Percentiles rank a stretch among this genome's conserved stretches.
Conservation (phyloP, 208 protist genomes). For the Trypanosoma vivax region DNA sequence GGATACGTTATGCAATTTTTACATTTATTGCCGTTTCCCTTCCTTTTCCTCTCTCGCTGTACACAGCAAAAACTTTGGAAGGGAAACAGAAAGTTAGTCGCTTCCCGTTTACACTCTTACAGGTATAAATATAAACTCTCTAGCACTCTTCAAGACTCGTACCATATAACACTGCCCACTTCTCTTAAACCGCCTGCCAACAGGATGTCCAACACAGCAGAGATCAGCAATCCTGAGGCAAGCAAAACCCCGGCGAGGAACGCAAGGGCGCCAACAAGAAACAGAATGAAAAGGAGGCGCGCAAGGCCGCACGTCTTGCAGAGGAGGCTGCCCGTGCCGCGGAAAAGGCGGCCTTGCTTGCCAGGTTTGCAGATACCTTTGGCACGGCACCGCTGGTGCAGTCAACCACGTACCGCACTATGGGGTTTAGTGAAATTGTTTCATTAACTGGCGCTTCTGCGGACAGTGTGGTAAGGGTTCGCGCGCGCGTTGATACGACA, state of each 20-base stretch:
- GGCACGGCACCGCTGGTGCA: constrained; percentile 66
- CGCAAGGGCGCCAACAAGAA: constrained; percentile 22
- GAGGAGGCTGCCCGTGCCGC: constrained; percentile 77
- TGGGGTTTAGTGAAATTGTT: constrained; percentile 37
- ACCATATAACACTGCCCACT: no score
- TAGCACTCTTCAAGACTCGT: no score
- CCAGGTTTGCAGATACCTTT: constrained; percentile 72
- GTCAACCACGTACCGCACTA: constrained; percentile 61
- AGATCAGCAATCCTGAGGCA: neutral
- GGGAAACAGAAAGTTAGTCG: no score
- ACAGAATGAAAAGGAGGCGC: constrained; percentile 72
- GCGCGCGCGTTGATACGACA: constrained; percentile 81
- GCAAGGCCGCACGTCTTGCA: constrained; percentile 74
- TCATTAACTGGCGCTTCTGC: constrained; percentile 33
- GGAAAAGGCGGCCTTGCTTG: constrained; percentile 78
- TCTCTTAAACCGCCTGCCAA: no score
- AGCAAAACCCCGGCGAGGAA: constrained; percentile 7
- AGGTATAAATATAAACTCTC: no score
- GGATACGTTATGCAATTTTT: no score
- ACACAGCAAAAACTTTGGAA: no score
- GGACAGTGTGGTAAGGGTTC: constrained; percentile 56
- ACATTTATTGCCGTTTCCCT: no score
- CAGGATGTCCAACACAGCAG: constrained; percentile 3
- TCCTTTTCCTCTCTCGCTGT: no score
- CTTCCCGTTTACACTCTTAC: no score